Conservation (phyloP, 306 rosid species). For the Quercus gilva region DNA sequence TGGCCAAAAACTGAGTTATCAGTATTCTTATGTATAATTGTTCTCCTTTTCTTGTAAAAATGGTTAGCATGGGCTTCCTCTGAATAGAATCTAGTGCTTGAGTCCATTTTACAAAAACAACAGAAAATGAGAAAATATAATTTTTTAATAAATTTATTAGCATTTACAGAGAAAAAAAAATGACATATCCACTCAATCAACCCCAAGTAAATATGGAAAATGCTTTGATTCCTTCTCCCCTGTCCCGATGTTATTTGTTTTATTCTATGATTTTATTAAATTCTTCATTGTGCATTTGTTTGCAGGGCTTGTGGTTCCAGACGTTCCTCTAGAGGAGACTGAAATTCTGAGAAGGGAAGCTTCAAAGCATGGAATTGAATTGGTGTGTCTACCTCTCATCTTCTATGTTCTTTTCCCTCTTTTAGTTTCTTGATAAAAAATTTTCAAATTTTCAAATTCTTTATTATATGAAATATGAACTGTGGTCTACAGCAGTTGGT, state of each 20-base stretch:
- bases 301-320: slow-evolving; percentile 94
- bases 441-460: not conserved
- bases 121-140: not conserved
- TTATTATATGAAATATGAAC: too few species aligned
- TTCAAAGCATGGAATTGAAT: slow-evolving; percentile 63
- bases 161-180: slow-evolving; percentile 1
- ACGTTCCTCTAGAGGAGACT: slow-evolving; percentile 91
- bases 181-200: not conserved
- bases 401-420: slow-evolving; percentile 1
- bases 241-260: not conserved
- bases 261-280: not conserved
- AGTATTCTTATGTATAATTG: not conserved
- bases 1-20: not conserved
- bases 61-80: not conserved
- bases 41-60: not conserved
- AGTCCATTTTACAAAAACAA: not conserved
- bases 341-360: slow-evolving; percentile 69
- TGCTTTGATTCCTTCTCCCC: not conserved
- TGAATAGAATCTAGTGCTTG: not conserved
- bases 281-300: not conserved
- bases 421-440: slow-evolving; percentile 8
- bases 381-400: slow-evolving; percentile 50
- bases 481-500: too few species aligned
- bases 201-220: not conserved
- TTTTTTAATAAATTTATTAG: not conserved